These are phyloP conservation scores for Exsudoporus frostii DNA, from an alignment of 768 basidiomycete genomes.

Conservation along the genomic window DNA sequence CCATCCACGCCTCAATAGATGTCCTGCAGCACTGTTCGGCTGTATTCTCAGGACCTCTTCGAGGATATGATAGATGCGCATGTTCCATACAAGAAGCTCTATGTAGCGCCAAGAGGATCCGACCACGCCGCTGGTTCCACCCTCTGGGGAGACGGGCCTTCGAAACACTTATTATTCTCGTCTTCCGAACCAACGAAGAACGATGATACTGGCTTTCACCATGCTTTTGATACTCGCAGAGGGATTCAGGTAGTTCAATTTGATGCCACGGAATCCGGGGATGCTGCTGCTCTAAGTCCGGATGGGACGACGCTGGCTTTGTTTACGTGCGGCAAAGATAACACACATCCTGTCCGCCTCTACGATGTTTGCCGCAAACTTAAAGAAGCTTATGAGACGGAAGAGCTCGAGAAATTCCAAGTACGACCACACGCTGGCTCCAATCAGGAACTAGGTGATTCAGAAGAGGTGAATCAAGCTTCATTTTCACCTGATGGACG, in stretches of 20 bases:
- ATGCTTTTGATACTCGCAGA: conserved; percentile 43
- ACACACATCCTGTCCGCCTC: conserved; percentile 40
- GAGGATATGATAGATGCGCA: conserved; percentile 14
- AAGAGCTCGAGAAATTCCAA: conserved; percentile 37
- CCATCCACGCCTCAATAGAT: not conserved
- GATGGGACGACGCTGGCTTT: conserved; percentile 38
- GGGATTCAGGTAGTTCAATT: conserved; percentile 32
- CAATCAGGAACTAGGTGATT: conserved; percentile 9
- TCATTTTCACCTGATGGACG: conserved; percentile 59
- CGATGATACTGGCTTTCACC: conserved; percentile 43
- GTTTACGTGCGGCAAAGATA: conserved; percentile 27
- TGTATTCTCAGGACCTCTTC: conserved; percentile 25
- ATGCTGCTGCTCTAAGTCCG: conserved; percentile 45
- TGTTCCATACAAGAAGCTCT: conserved; percentile 13
- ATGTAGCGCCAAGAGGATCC: conserved; percentile 13
- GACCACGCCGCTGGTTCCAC: conserved; percentile 43
- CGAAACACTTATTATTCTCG: conserved; percentile 45
- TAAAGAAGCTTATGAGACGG: conserved; percentile 25
- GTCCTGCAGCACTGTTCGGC: conserved; percentile 19
- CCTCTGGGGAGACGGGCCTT: conserved; percentile 47
- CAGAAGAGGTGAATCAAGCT: conserved; percentile 46
- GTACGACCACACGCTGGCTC: not conserved
- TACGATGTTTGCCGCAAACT: conserved; percentile 47
- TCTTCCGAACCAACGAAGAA: conserved; percentile 47
- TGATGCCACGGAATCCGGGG: conserved; percentile 50